A percentile compares a stretch with the other conserved stretches of the same genome.
phyloP scores from a whole-genome alignment of 805 yeast species.

The Kuraishia borneana region DNA sequence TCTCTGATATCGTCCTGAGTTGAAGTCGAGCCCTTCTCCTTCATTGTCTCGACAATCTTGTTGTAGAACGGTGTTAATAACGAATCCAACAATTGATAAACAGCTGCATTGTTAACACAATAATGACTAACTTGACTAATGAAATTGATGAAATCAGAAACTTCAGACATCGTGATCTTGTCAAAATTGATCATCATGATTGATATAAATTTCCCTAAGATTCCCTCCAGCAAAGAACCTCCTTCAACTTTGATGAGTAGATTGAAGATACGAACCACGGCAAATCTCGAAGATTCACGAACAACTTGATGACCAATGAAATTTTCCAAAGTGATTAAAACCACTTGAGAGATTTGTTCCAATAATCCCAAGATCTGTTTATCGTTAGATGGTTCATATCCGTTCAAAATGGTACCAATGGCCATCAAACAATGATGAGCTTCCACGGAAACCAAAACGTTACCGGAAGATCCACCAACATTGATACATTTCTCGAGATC shows the following conservation, averaged over 20 bases:
- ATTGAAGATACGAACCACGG: conserved; percentile 80
- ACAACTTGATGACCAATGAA: conserved; percentile 55
- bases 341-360: conserved; percentile 54
- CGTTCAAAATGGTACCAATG: conserved; percentile 82
- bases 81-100: conserved; percentile 65
- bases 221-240: conserved; percentile 19
- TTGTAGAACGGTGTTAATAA: conserved; percentile 64
- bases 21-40: conserved; percentile 51
- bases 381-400: conserved; percentile 37
- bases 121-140: conserved; percentile 80
- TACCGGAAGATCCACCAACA: conserved; percentile 19
- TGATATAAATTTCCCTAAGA: conserved; percentile 62
- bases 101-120: conserved; percentile 52
- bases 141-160: conserved; percentile 75
- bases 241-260: conserved; percentile 39
- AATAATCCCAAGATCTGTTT: conserved; percentile 15
- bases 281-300: conserved; percentile 78
- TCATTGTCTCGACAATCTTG: conserved; percentile 37
- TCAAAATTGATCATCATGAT: conserved; percentile 46
- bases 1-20: neutral
- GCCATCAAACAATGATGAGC: conserved; percentile 84
- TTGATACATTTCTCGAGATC: conserved; percentile 57
- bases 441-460: conserved; percentile 44
- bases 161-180: conserved; percentile 49
- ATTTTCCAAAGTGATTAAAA: conserved; percentile 71